Evolutionary conservation across 1,139 yeast species (phyloP).

Genomic region (Kodamaea alishanica): DNA sequence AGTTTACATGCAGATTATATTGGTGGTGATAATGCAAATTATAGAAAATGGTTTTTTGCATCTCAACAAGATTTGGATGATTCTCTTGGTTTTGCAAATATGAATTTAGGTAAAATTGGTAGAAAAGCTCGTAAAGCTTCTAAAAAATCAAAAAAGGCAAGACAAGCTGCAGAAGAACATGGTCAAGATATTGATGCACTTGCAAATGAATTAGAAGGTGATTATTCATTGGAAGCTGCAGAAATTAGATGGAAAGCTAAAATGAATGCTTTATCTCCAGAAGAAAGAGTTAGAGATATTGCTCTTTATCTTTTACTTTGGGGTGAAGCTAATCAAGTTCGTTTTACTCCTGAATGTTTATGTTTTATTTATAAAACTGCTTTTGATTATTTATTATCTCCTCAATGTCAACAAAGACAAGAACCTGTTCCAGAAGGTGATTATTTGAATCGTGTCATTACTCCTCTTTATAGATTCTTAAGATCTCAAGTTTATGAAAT

Average conservation of each 20-base stretch:
- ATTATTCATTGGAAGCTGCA: slow-evolving; percentile 58
- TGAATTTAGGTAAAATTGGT: slow-evolving; percentile 72
- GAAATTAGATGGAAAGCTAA: slow-evolving; percentile 51
- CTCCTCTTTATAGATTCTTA: slow-evolving; percentile 86
- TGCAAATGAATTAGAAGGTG: slow-evolving; percentile 82
- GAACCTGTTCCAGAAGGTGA: slow-evolving; percentile 97
- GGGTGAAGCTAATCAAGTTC: slow-evolving; percentile 98
- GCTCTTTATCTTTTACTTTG: slow-evolving; percentile 87
- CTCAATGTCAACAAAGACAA: slow-evolving; percentile 83
- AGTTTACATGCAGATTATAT: slow-evolving; percentile 94
- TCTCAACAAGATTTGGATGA: slow-evolving; percentile 31
- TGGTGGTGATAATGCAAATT: slow-evolving; percentile 30
- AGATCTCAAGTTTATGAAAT: slow-evolving; percentile 96
- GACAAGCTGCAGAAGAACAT: slow-evolving; percentile 50
- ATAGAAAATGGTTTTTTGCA: slow-evolving; percentile 28
- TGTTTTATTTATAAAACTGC: slow-evolving; percentile 95
- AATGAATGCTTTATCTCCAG: slow-evolving; percentile 46
- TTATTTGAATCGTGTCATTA: slow-evolving; percentile 83
- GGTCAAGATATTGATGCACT: slow-evolving; percentile 51
- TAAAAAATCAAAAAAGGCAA: slow-evolving; percentile 62
- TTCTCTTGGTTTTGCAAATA: slow-evolving; percentile 44
- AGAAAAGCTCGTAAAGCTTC: slow-evolving; percentile 49
- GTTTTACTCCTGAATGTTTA: slow-evolving; percentile 89
- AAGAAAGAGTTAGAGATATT: slow-evolving; percentile 84
- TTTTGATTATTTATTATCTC: slow-evolving; percentile 79